Evolutionary conservation across 2,329 filamentous ascomycete genomes (phyloP), one percentile per base, ranked within the genome.

Genomic region (Arthroderma sp.): DNA sequence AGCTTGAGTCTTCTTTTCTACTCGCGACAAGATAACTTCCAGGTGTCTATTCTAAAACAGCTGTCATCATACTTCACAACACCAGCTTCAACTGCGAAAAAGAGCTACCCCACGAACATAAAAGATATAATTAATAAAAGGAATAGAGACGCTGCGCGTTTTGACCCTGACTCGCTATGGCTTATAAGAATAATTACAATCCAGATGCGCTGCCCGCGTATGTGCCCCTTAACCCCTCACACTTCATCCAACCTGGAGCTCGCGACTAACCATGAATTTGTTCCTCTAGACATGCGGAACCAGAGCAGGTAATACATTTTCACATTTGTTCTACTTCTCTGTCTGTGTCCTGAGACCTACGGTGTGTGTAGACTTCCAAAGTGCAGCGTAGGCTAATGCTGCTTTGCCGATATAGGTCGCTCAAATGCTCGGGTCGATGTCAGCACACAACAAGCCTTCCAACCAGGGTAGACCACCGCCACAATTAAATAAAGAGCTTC

Each of bases 131-230:
- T 22, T 22, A 22, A 22, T 22, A 22, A 22, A 22, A 22, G 15
- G 15, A 22, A 22, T 22, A 22, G 15, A 22, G 15, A 22, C 15
- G 15, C 15, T 22, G 15, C 15, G 15, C 15, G 15, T 22, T 22
- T 22, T 22, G 15, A 22, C 15, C 15, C 2, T 37, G 29, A n/a
- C 30, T 33, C 37, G 42, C 61, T 49, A 96, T 96, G 89, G 89
- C 89, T 46, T 96, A 96, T 74, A 94, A 94, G 68, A 80, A 80
- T 64, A 78, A 82, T 45, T 91, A 87, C 70, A 94, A 98, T 65
- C 88, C 88, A 31, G 89, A 98, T 71, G 85, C 87, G 61, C 78
- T 98, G 52, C 89, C 89, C 61, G 86, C 86, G 83, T 91, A 74
- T 69, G 82, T 68, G 45, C 33, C 8, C 5, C 40, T 45, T 36